Percentiles rank a stretch among this genome's conserved stretches.
phyloP scores from a whole-genome alignment of 495 filamentous ascomycete genomes.

The Collariella sp. region DNA sequence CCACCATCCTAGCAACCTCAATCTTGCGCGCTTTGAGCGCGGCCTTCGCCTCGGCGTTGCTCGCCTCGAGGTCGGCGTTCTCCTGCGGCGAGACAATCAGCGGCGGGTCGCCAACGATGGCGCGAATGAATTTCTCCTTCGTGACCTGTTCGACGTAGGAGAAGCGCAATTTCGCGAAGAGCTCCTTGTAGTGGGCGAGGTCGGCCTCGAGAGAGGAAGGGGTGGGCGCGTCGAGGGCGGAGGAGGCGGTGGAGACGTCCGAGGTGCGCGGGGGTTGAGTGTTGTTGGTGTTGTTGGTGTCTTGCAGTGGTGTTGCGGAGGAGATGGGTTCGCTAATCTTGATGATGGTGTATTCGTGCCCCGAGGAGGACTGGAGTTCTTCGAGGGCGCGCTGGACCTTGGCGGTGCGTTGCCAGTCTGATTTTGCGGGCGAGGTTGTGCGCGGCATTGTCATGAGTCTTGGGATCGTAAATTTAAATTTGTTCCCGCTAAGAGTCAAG shows the following conservation, averaged over 20 bases:
- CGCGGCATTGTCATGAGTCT: constrained; percentile 8
- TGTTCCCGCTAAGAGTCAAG: too few relatives aligned
- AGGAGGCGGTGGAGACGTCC: constrained; percentile 56
- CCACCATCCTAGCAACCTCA: constrained; percentile 64
- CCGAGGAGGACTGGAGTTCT: constrained; percentile 28
- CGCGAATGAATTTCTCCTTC: constrained; percentile 70
- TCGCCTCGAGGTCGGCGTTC: constrained; percentile 69
- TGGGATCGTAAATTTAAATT: too few relatives aligned
- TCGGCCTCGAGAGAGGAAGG: constrained; percentile 74
- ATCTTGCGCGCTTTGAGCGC: constrained; percentile 68
- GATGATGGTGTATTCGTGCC: constrained; percentile 59
- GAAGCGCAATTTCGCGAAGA: constrained; percentile 94
- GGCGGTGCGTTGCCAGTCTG: constrained; percentile 12
- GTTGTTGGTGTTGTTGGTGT: constrained; percentile 18
- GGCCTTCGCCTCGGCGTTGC: constrained; percentile 63
- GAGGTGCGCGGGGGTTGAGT: constrained; percentile 44
- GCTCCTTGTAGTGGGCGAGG: constrained; percentile 83
- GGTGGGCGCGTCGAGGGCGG: constrained; percentile 58
- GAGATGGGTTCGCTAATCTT: constrained; percentile 68
- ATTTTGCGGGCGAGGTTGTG: constrained; percentile 6
- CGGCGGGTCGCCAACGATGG: constrained; percentile 78
- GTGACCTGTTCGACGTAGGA: constrained; percentile 80
- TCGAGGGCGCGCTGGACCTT: constrained; percentile 26
- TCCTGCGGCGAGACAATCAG: constrained; percentile 73
- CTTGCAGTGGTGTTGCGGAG: not conserved